A percentile compares a stretch with the other conserved stretches of the same genome.
Evolutionary conservation across 768 basidiomycete species (phyloP).

Genomic region (Mycena galericulata): DNA sequence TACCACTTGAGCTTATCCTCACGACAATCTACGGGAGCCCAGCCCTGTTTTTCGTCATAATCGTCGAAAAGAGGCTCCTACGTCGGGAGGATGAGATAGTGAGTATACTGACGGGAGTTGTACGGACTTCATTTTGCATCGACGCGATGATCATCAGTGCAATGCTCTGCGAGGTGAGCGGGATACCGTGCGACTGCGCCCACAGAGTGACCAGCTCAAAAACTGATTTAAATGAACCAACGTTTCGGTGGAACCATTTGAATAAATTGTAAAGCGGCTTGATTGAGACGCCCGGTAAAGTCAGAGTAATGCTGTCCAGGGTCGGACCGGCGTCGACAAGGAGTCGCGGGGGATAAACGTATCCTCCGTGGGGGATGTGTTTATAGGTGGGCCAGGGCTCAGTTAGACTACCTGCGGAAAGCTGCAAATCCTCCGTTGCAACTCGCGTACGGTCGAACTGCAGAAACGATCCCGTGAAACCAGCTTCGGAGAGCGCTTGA

Average conservation of each 20-base stretch:
- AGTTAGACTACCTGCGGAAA: too few relatives aligned
- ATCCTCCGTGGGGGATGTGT: not conserved
- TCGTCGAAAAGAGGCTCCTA: not conserved
- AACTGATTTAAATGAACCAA: not conserved
- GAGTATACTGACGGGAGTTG: not conserved
- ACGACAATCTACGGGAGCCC: not conserved
- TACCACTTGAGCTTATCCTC: not conserved
- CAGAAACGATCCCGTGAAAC: slow-evolving; percentile 2
- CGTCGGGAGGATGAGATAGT: not conserved
- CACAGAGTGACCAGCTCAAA: slow-evolving; percentile 1
- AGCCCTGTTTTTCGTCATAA: not conserved
- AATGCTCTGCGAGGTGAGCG: not conserved
- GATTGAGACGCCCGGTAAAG: slow-evolving; percentile 17
- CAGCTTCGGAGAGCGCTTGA: slow-evolving; percentile 14
- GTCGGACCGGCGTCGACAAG: not conserved
- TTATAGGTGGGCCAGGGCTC: slow-evolving; percentile 2
- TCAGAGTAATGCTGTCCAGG: slow-evolving; percentile 2
- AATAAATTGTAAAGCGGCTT: slow-evolving; percentile 1
- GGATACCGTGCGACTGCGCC: slow-evolving; percentile 10
- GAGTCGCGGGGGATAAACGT: slow-evolving; percentile 8
- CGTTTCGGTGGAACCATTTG: not conserved
- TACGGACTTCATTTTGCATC: slow-evolving; percentile 14
- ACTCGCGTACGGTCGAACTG: not conserved
- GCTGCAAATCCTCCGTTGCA: too few relatives aligned
- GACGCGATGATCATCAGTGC: slow-evolving; percentile 12